Evolutionary conservation across 306 rosid species (phyloP), one percentile per base, ranked within the genome.

Genomic region (Pachyrhizus erosus): DNA sequence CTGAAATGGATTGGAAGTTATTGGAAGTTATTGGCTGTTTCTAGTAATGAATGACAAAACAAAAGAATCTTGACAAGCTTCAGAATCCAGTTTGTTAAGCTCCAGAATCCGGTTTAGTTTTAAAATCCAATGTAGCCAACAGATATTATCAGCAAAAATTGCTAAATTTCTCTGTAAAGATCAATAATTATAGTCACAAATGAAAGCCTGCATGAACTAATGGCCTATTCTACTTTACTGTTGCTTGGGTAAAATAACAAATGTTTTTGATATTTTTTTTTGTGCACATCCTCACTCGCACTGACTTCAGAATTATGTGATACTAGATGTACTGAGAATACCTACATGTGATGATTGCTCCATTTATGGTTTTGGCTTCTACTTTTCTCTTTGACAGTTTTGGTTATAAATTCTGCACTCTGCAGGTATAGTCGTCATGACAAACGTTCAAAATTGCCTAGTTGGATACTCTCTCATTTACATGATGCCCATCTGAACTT

Each of bases 391-490:
- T 29, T 15, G 43, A 23, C 43, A 20, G 51, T 79, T 70, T 72
- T 76, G 21, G 21, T 40, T 83, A 75, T 70, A 55, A 46, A 71
- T 67, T 33, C 37, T 77, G 88, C 91, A 91, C 37, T 46, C 60
- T 78, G 90, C 91, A 96, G 97, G 87, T 96, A 93, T 86, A 93
- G 96, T 73, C 99, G 96, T 81, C 98, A 96, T 79, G 99, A 96
- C 89, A 96, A 96, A 79, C 96, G 96, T 26, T 93, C 99, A 21
- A 96, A 95, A 78, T 86, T 96, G 87, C 99, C 98, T 43, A 89
- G 97, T 83, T 96, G 99, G 99, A 93, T 96, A 67, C 87, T 93
- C 66, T 93, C 97, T 18, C 98, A 92, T 87, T 82, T 96, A 78
- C 94, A 88, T n/a, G 99, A 96, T 69, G 98, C 99, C 68, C 91